phyloP scores from a whole-genome alignment of 768 basidiomycete species.

The Chlorophyllum brunneum region DNA sequence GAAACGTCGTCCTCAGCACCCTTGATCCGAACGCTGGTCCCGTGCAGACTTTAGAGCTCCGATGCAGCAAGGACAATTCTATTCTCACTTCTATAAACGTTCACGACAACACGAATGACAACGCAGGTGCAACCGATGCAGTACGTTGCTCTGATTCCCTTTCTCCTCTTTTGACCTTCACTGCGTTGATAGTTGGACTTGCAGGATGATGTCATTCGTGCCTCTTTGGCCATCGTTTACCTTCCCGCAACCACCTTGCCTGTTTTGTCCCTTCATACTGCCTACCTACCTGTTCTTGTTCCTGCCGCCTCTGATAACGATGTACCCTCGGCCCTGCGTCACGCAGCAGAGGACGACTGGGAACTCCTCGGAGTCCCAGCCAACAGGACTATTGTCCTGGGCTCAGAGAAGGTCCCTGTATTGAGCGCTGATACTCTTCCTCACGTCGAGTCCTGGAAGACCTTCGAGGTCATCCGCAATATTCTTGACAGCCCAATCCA shows the following conservation, averaged over 20 bases:
- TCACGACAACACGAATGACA: conserved; percentile 33
- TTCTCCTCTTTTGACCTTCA: conserved; percentile 24
- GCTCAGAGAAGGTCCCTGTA: conserved; percentile 30
- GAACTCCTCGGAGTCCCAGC: conserved; percentile 37
- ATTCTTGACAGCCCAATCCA: conserved; percentile 37
- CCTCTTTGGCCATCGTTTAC: conserved; percentile 67
- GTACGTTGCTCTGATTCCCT: conserved; percentile 29
- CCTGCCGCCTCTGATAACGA: conserved; percentile 22
- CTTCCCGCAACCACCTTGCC: conserved; percentile 46
- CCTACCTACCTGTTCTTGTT: conserved; percentile 59
- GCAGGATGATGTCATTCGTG: conserved; percentile 33
- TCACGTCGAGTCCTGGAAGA: conserved; percentile 35
- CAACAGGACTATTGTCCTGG: conserved; percentile 36
- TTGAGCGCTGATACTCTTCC: conserved; percentile 45
- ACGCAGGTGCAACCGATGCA: conserved; percentile 17
- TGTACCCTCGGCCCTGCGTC: conserved; percentile 20
- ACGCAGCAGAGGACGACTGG: conserved; percentile 40
- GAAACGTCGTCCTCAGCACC: conserved; percentile 25
- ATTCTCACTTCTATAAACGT: conserved; percentile 30
- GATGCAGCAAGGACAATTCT: conserved; percentile 22
- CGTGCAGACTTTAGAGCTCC: conserved; percentile 27
- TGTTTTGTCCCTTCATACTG: conserved; percentile 32
- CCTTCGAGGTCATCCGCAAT: conserved; percentile 42
- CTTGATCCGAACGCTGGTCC: conserved; percentile 21
- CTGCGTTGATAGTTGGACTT: conserved; percentile 36